Evolutionary conservation across 768 basidiomycete species (phyloP), one percentile per base, ranked within the genome.

Genomic region (Neoboletus magnificus): DNA sequence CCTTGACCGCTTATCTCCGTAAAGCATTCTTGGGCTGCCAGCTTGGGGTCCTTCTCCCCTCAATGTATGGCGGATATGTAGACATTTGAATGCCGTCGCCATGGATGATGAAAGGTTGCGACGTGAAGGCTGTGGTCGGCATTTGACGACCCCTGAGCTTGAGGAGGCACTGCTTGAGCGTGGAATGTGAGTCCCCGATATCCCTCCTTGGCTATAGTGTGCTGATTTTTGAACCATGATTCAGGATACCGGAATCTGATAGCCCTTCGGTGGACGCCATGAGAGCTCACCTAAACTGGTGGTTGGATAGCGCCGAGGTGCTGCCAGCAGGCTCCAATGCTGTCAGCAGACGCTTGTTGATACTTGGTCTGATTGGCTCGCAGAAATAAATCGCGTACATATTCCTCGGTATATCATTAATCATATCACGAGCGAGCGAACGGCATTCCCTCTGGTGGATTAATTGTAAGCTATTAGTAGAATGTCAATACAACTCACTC

Each of bases 141-240:
- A 67, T 32, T 68, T 93, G 43, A 80, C 81, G 3, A 65, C 73
- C 20, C 73, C 74, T 4, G 87, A 86, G 59, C 73, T 91, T 7
- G 73, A 77, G 29, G 81, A 88, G 52, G 86, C 88, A 4, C 76
- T 93, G 15, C 75, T 80, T 55, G 90, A 91, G 68, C 84, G 91
- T 56, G 91, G 87, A 63, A 77, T 91, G 91, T 92, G 66, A 66
- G 88, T 77, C 18, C 16, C 35, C 9, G 5, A n/a, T 20, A 6
- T 43, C 22, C 9, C 44, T 22, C 15, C 36, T 35, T 48, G 33
- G 33, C 30, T 25, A 8, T 23, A 35, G 16, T 22, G 16, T 44
- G 18, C n/a, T 13, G 10, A 40, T 16, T 16, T 11, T 47, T 55
- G 40, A 59, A 6, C 22, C 20, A 11, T 52, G 52, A 79, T 76